Base-by-base conservation (phyloP, 2,329 filamentous ascomycete species). In the Graphilbum sp. region DNA sequence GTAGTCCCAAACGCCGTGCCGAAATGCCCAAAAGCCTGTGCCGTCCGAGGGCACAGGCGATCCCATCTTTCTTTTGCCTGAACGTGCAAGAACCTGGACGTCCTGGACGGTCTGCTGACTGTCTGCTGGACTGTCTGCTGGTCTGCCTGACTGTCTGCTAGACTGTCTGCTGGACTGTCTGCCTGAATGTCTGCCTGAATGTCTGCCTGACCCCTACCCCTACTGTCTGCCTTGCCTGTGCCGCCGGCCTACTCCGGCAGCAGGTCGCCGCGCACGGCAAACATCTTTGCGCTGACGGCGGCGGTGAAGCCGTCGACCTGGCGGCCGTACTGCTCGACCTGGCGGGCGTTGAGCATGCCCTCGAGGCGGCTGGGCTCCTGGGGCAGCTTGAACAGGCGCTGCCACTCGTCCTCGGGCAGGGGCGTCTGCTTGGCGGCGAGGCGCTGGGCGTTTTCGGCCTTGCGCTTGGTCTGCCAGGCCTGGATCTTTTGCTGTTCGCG, bases 291-390 rank as follows among this genome's bases (percentile, higher is more conserved):
- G 45, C 75, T 92, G 49, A 93, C 81, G 47, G 77, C 79, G 40
- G 90, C 86, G 35, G 88, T 88, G 61, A 96, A 96, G 30, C 85
- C 85, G 60, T 98, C 90, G 41, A 96, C 82, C 66, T 96, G 90
- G 64, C 86, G 80, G 54, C 87, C 84, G 64, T 96, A 98, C 65
- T 96, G 88, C 64, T 96, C 87, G 39, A 95, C 86, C 66, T 98
- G 90, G 61, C 86, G 75, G 45, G 83, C 87, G 59, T 95, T 93
- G 55, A 98, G 68, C 72, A 98, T 83, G 47, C 81, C 84, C 66
- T 96, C 88, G 49, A 96, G 66, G 48, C 88, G 71, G 63, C 81
- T 93, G 40, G 90, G 88, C 66, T 96, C 88, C 56, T 85, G 79
- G 20, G 90, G 90, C 49, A 98, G 73, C 75, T 98, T 98, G 74